Conservation (phyloP, 768 basidiomycete genomes). For the Naganishia vishniacii region DNA sequence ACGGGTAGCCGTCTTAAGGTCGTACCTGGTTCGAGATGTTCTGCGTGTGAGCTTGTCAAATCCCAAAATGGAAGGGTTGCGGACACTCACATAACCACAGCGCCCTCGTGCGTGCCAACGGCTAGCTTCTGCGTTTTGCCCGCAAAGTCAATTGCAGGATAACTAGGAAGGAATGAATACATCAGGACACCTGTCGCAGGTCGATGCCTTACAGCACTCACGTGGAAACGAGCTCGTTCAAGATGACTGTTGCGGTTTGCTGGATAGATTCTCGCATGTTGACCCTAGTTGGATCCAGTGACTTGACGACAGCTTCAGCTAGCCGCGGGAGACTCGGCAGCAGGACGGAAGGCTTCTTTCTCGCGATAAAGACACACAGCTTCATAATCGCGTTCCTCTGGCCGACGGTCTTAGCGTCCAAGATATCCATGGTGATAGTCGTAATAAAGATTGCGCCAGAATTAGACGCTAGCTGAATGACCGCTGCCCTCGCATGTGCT, state of each 20-base stretch:
- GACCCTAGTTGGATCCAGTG: constrained; percentile 82
- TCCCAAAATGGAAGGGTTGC: background rate
- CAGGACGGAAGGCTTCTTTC: constrained; percentile 83
- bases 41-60: background rate
- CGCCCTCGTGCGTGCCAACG: constrained; percentile 90
- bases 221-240: constrained; percentile 91
- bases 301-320: constrained; percentile 93
- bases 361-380: constrained; percentile 84
- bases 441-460: constrained; percentile 91
- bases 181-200: background rate
- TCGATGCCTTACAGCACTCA: constrained; percentile 50
- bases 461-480: constrained; percentile 73
- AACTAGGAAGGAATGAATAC: constrained; percentile 53
- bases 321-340: constrained; percentile 76
- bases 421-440: constrained; percentile 80
- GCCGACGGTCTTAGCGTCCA: constrained; percentile 59
- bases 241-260: constrained; percentile 86
- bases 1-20: constrained; percentile 89
- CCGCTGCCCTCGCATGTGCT: constrained; percentile 72
- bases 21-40: constrained; percentile 65
- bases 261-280: constrained; percentile 69
- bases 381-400: constrained; percentile 86
- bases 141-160: constrained; percentile 85
- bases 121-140: constrained; percentile 80
- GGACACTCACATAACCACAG: constrained; percentile 53